Conservation (phyloP, 2,329 filamentous ascomycete species). For the Sporothrix euskadiensis region DNA sequence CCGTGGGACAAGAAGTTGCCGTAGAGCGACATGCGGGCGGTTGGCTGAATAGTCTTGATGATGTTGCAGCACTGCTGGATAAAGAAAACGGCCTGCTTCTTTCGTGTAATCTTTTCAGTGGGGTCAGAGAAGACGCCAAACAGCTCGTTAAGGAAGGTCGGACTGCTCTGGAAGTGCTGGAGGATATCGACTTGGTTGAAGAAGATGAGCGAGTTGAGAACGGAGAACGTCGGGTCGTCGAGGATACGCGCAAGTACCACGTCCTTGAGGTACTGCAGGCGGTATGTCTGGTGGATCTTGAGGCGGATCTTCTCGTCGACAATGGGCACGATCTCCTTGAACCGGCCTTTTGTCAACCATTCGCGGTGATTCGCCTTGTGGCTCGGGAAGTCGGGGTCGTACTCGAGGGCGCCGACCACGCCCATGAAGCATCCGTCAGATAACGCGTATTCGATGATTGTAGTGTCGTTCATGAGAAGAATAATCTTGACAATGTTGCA, state of each 20-base stretch:
- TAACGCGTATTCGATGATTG: constrained; percentile 91
- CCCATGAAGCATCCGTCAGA: constrained; percentile 86
- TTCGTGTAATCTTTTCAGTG: constrained; percentile 66
- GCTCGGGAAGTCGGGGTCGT: constrained; percentile 95
- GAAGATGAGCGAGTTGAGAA: constrained; percentile 96
- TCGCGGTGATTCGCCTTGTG: constrained; percentile 97
- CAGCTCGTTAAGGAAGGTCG: constrained; percentile 71
- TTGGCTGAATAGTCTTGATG: constrained; percentile 89
- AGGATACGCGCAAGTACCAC: constrained; percentile 96
- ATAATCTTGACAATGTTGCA: constrained; percentile 99
- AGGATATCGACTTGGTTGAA: constrained; percentile 99
- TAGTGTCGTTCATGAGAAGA: constrained; percentile 90
- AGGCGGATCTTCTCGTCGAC: constrained; percentile 76
- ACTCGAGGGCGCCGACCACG: constrained; percentile 93
- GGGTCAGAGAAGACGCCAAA: constrained; percentile 79
- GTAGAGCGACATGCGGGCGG: constrained; percentile 77
- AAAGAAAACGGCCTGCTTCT: constrained; percentile 93
- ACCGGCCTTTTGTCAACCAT: constrained; percentile 85
- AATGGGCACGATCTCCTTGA: constrained; percentile 94
- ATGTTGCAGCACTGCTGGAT: constrained; percentile 95
- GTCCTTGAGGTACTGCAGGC: constrained; percentile 94
- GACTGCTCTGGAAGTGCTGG: constrained; percentile 85
- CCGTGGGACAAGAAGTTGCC: constrained; percentile 87
- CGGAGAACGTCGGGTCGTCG: constrained; percentile 95
- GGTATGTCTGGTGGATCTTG: constrained; percentile 96